Evolutionary conservation across 176 grass and related monocot species (phyloP).

Genomic region (Olyra latifolia): DNA sequence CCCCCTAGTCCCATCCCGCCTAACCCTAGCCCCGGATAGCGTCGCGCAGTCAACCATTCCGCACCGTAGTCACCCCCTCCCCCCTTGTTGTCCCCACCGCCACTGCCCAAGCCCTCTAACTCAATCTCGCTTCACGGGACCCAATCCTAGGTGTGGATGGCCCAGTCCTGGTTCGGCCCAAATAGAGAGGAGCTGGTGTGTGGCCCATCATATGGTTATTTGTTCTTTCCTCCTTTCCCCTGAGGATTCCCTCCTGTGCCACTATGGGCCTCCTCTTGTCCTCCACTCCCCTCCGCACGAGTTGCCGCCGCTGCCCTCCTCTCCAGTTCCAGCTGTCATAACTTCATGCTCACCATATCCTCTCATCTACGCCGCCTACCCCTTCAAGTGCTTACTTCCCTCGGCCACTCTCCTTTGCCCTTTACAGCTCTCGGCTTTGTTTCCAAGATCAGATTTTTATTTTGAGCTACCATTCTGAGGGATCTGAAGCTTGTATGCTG

Average conservation of each 20-base stretch:
- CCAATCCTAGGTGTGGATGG: no score
- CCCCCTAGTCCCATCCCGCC: no score
- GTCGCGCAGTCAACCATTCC: no score
- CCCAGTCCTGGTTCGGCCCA: no score
- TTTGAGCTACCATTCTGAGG: neutral
- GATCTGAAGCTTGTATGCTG: neutral
- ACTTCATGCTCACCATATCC: neutral
- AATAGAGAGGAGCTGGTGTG: no score
- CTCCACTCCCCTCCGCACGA: conserved; percentile 43
- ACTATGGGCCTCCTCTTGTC: conserved; percentile 42
- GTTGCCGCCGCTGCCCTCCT: neutral
- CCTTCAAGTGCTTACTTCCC: conserved; percentile 18
- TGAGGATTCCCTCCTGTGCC: conserved; percentile 9
- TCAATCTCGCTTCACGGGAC: no score
- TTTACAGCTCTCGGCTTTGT: neutral
- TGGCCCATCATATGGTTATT: no score
- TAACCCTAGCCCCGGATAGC: no score
- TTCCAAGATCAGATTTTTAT: neutral
- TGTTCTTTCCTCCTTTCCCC: neutral
- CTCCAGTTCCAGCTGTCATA: neutral
- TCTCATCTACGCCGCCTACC: neutral
- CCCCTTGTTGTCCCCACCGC: no score
- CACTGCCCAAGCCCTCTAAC: no score
- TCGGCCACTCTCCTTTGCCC: neutral
- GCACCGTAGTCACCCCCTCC: no score